Base-by-base conservation (phyloP, 2,329 filamentous ascomycete genomes). In the Penicillium sp. region DNA sequence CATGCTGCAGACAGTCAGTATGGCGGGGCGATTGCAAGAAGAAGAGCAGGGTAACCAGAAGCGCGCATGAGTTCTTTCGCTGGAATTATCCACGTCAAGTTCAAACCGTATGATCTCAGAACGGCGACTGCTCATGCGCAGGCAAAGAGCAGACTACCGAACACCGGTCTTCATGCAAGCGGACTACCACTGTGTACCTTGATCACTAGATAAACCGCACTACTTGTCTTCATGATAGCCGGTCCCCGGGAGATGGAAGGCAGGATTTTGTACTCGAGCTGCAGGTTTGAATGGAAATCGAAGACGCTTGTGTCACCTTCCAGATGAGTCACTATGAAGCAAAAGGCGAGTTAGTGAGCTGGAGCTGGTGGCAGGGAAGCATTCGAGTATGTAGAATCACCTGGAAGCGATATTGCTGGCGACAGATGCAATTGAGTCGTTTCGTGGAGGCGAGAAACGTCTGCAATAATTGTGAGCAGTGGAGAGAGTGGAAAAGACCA, bases 21-120 rank as follows among this genome's bases (percentile, higher is more conserved):
- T 41, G 8, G 28, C 13, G 7, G 19, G 7, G 21, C 11, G 28
- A 18, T 14, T 32, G 11, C 21, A 25, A n/a, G n/a, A n/a, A n/a
- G n/a, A 28, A 35, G 30, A 38, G 36, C n/a, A 31, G 40, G 40
- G 45, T 35, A 47, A 46, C 33, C 39, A 52, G 48, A 57, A 58
- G 54, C 57, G 53, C 47, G 64, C 63, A 68, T 65, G 59, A 67
- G 63, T 68, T 54, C 64, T 68, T 68, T 67, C 64, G 64, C 64
- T 68, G 64, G 64, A 63, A 64, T 68, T 67, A 64, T 62, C 64
- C 64, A 67, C 62, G 66, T 67, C 64, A 67, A 67, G 64, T 67
- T 65, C 57, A 66, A n/a, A 68, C 64, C 64, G 64, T 68, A 65
- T 68, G 51, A 57, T 68, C 64, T 68, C 64, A 68, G 64, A 67